Base-by-base conservation (phyloP, 768 basidiomycete species). In the Phlebiopsis flavidoalba region DNA sequence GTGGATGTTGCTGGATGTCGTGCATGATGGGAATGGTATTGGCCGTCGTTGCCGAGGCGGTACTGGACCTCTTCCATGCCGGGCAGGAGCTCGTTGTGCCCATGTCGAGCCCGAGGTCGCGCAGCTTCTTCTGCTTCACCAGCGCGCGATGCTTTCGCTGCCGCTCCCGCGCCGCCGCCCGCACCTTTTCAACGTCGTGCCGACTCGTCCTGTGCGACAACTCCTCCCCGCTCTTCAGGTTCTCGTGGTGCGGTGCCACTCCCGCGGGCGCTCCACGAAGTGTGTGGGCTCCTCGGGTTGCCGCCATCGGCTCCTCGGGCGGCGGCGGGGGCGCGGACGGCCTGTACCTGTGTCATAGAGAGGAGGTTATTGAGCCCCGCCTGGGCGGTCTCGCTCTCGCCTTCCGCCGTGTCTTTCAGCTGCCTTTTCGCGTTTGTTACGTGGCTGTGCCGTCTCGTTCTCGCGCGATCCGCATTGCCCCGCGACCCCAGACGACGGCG, bases 371-470 rank as follows among this genome's bases (percentile, higher is more conserved):
- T 67, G 36, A 72, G 57, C 5, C 60, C 68, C 35, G 75, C 77
- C 67, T 77, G 76, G n/a, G 51, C 81, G 75, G 73, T 81, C 81
- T 67, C 89, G 82, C 75, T 91, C 91, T 53, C 91, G 85, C 72
- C 93, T 93, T 63, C 89, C 73, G 51, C 91, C 83, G 71, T 93
- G 91, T 62, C 91, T 79, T 72, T 93, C 91, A 46, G 92, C 89
- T 0, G 91, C 91, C 72, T 93, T 92, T 79, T 91, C 89, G 66
- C 91, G 83, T 71, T 93, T 93, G 66, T 83, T 78, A 65, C 83
- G 79, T 90, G 88, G 59, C 80, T 81, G 31, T 84, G n/a, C 82
- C 11, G 88, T 87, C 76, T 91, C 89, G 78, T 87, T 83, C 71
- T 90, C 83, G 65, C 88, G 80, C 46, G 83, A 75, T n/a, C 24